Percentiles rank a stretch among this genome's conserved stretches.
phyloP scores from a whole-genome alignment of 139 green algal species.

The Spirogloea muscicola region DNA sequence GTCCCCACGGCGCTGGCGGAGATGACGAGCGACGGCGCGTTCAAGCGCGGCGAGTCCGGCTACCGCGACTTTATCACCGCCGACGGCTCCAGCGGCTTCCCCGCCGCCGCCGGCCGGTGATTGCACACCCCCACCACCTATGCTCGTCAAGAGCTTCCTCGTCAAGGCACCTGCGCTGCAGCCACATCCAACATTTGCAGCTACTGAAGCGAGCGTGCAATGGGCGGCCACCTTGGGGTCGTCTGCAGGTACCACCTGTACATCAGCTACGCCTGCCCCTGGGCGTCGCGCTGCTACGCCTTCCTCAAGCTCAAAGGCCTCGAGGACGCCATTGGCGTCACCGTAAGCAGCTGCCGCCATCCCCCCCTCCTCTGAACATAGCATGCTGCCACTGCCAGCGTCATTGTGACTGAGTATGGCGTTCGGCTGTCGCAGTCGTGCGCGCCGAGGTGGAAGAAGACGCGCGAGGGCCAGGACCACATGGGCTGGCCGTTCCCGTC shows the following conservation, averaged over 20 bases:
- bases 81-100: constrained; percentile 35
- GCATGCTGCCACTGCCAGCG: too few relatives aligned
- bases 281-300: constrained; percentile 65
- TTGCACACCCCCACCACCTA: too few relatives aligned
- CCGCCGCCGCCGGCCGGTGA: constrained; percentile 58
- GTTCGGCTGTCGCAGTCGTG: too few relatives aligned
- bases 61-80: constrained; percentile 32
- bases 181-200: too few relatives aligned
- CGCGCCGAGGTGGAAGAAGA: constrained; percentile 50
- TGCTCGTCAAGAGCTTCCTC: too few relatives aligned
- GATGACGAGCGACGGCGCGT: constrained; percentile 17
- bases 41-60: constrained; percentile 25
- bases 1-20: constrained; percentile 13
- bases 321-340: constrained; percentile 38
- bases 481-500: constrained; percentile 70
- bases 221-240: too few relatives aligned
- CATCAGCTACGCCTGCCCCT: constrained; percentile 90
- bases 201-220: too few relatives aligned
- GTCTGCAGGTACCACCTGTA: constrained; percentile 94
- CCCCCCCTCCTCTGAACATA: too few relatives aligned
- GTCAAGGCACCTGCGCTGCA: too few relatives aligned
- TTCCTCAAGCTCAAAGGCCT: constrained; percentile 44
- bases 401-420: too few relatives aligned
- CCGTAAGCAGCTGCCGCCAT: too few relatives aligned
- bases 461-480: constrained; percentile 69